Base-by-base conservation (phyloP, 1,139 yeast species). In the Lodderomyces jiufengensis region DNA sequence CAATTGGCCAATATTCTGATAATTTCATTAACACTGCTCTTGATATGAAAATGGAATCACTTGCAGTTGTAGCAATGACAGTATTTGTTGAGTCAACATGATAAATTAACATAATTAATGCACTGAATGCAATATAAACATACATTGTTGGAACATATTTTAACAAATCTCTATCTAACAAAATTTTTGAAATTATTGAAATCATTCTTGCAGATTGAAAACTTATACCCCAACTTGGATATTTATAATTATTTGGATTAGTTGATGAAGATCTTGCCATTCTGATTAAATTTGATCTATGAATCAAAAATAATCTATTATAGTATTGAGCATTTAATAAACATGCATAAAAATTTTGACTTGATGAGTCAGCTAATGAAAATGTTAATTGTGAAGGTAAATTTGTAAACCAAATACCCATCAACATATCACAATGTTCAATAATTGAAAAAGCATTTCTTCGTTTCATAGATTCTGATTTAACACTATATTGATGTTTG, bases 141-240 rank as follows among this genome's bases (percentile, higher is more conserved):
- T 66, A 67, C 61, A 69, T 67, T 18, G 80, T 76, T 20, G 84
- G 82, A 52, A 80, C 68, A 49, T 71, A 70, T 42, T 62, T 61
- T 40, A 80, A 54, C 48, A 76, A 75, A 40, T 73, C 70, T 34
- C 73, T 67, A 31, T 73, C 76, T 25, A 73, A 57, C 43, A 84
- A 50, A 41, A 76, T 78, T 40, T 81, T 82, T 31, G 78, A 65
- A 37, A 84, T 80, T 41, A 79, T 69, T 5, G 84, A 76, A 44
- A 84, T 80, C 83, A 83, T 82, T 51, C 86, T 78, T 1, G 94
- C 87, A 0, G 95, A 87, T 55, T 84, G 90, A 64, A 84, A 84
- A 2, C 90, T 83, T 43, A 85, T 84, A 10, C 92, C 88, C 84
- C 92, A 80, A 6, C 87, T 78, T 1, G 92, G 88, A 54, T 80